phyloP scores from a whole-genome alignment of 2,329 filamentous ascomycete species.

The Tolypocladium tropicale region DNA sequence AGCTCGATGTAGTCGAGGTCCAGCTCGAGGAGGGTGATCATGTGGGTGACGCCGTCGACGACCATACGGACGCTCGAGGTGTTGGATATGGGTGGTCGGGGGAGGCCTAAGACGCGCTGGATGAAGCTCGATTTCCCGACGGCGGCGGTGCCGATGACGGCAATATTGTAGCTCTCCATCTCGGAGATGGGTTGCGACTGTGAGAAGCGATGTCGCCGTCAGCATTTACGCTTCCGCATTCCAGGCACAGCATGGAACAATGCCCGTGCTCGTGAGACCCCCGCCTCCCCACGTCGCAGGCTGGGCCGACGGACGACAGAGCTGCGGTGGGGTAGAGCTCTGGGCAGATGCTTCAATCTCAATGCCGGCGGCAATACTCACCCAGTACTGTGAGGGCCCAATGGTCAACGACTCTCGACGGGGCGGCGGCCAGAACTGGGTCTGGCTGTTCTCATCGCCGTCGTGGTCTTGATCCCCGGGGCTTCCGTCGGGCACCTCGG shows the following conservation, averaged over 20 bases:
- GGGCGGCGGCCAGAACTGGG: conserved; percentile 31
- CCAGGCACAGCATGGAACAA: conserved; percentile 3
- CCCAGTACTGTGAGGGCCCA: conserved; percentile 23
- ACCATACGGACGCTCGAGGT: conserved; percentile 46
- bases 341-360: not conserved
- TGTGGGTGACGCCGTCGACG: conserved; percentile 46
- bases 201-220: conserved; percentile 4
- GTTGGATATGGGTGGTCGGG: conserved; percentile 40
- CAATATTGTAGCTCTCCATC: conserved; percentile 55
- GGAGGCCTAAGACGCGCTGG: conserved; percentile 48
- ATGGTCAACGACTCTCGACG: conserved; percentile 39
- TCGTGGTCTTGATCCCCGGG: conserved; percentile 15
- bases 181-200: conserved; percentile 19
- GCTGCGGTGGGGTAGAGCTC: not conserved
- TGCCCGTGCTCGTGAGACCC: conserved; percentile 8
- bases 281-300: conserved; percentile 9
- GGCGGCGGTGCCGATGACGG: conserved; percentile 54
- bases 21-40: conserved; percentile 54
- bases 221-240: conserved; percentile 1
- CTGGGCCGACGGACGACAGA: not conserved
- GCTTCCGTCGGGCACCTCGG: conserved; percentile 12
- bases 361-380: conserved; percentile 13
- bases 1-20: conserved; percentile 57
- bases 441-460: conserved; percentile 28
- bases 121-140: conserved; percentile 62